phyloP scores from a whole-genome alignment of 1,284 basidiomycete genomes.

The Ceratobasidium sp. region DNA sequence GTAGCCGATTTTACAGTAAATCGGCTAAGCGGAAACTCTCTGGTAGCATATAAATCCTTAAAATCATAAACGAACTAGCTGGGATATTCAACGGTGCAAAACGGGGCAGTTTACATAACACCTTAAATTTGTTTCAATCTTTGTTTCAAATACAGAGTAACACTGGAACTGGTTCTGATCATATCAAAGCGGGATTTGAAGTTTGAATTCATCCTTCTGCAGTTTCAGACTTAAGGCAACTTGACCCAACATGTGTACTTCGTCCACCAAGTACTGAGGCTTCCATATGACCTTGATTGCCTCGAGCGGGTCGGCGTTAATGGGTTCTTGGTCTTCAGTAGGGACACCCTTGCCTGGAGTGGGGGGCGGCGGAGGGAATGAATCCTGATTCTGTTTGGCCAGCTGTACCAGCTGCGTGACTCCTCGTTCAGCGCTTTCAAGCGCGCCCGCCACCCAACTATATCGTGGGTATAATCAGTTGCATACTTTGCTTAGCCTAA shows the following conservation, averaged over 20 bases:
- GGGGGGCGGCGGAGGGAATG: not conserved
- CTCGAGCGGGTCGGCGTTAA: not conserved
- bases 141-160: too few species aligned
- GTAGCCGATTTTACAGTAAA: too few species aligned
- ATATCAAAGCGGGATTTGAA: too few species aligned
- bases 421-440: slow-evolving; percentile 7
- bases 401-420: not conserved
- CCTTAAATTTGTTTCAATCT: too few species aligned
- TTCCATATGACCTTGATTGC: not conserved
- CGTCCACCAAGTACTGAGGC: not conserved
- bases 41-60: too few species aligned
- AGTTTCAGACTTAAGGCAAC: not conserved
- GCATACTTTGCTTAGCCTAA: not conserved
- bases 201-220: not conserved
- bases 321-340: not conserved
- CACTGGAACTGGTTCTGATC: too few species aligned
- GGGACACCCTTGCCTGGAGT: not conserved
- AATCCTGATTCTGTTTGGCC: too few species aligned
- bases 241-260: not conserved
- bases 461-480: not conserved
- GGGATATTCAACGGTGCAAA: too few species aligned
- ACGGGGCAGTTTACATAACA: too few species aligned
- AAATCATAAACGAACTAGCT: too few species aligned
- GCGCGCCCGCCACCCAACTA: not conserved
- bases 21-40: too few species aligned